Evolutionary conservation across 2,329 filamentous ascomycete genomes (phyloP).

Genomic region (Aspergillus jensenii): DNA sequence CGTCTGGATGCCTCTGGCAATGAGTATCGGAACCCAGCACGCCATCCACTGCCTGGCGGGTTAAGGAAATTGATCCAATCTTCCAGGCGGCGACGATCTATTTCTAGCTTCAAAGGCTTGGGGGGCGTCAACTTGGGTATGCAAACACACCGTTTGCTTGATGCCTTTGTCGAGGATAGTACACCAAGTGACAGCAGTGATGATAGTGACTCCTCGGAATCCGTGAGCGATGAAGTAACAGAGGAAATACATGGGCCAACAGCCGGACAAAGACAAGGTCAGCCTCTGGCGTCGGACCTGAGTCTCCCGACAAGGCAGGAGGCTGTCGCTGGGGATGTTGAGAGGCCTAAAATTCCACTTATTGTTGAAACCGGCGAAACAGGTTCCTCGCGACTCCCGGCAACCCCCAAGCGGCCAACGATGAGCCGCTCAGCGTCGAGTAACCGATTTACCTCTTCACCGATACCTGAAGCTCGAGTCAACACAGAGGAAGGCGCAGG

Average conservation of each 20-base stretch:
- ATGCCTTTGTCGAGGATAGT: conserved; percentile 58
- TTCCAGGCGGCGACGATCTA: conserved; percentile 53
- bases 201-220: conserved; percentile 43
- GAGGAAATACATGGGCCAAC: conserved; percentile 13
- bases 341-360: conserved; percentile 21
- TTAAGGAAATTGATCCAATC: conserved; percentile 63
- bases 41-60: conserved; percentile 54
- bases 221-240: conserved; percentile 37
- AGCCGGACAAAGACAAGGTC: not conserved
- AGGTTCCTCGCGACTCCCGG: conserved; percentile 22
- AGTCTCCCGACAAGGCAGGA: not conserved
- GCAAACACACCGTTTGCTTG: conserved; percentile 69
- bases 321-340: conserved; percentile 5
- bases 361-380: conserved; percentile 26
- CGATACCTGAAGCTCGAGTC: conserved; percentile 69
- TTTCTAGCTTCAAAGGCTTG: conserved; percentile 50
- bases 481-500: conserved; percentile 64
- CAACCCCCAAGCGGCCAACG: conserved; percentile 22
- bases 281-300: not conserved
- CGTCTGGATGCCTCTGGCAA: conserved; percentile 57
- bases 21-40: conserved; percentile 47
- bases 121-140: conserved; percentile 68
- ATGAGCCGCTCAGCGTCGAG: conserved; percentile 34
- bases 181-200: conserved; percentile 45
- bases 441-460: conserved; percentile 65